Evolutionary conservation across 805 yeast genomes (phyloP).

Genomic region (Torulaspora microellipsoides): DNA sequence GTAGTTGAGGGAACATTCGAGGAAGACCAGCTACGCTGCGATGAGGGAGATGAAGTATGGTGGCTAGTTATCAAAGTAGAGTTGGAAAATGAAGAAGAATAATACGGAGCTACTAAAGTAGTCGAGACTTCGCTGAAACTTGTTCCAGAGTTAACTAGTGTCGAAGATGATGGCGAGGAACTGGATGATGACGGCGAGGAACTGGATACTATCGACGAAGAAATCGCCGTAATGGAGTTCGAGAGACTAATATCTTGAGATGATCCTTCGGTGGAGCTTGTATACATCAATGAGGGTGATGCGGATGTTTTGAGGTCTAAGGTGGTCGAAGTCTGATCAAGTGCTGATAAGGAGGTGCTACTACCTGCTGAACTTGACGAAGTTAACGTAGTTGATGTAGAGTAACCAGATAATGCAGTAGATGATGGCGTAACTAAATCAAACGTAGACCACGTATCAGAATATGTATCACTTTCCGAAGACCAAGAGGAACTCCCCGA

Average conservation of each 20-base stretch:
- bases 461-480: not conserved
- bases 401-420: not conserved
- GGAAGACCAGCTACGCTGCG: not conserved
- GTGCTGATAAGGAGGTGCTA: too few relatives aligned
- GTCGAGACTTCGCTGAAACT: not conserved
- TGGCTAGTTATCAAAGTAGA: not conserved
- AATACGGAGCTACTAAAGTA: not conserved
- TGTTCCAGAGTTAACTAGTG: not conserved
- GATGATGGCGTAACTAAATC: not conserved
- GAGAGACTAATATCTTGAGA: too few relatives aligned
- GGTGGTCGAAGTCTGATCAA: too few relatives aligned
- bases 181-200: not conserved
- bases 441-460: not conserved
- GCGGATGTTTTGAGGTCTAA: too few relatives aligned
- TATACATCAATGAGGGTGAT: too few relatives aligned
- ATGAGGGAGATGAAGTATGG: not conserved
- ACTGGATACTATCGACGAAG: not conserved
- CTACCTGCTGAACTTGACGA: not conserved
- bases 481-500: not conserved
- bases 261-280: too few relatives aligned
- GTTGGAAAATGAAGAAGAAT: not conserved
- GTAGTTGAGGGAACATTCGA: not conserved
- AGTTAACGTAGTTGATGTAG: constrained; percentile 1
- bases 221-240: not conserved
- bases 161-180: not conserved